Evolutionary conservation across 441 rosid species (phyloP).

Genomic region (Manihot esculenta): DNA sequence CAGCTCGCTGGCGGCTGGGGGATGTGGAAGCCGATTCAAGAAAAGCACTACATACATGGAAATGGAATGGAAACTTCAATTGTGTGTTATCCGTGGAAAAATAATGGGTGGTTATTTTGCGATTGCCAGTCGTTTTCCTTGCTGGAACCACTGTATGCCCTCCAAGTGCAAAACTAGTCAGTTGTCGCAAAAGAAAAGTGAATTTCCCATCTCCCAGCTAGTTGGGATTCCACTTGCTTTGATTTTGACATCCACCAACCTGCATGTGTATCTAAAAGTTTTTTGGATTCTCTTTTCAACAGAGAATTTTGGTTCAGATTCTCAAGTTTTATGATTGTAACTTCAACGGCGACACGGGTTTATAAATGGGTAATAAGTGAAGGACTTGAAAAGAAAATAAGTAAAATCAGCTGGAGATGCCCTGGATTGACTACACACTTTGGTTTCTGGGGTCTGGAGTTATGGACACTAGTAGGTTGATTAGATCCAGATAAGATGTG

Average conservation of each 20-base stretch:
- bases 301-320: background rate
- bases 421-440: background rate
- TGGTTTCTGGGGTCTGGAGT: background rate
- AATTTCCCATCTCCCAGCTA: background rate
- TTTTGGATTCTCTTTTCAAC: background rate
- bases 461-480: background rate
- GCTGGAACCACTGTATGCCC: background rate
- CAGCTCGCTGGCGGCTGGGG: background rate
- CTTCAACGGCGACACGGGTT: too few species aligned
- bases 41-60: background rate
- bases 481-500: background rate
- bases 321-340: background rate
- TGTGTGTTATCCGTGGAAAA: background rate
- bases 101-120: constrained; percentile 5
- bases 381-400: too few species aligned
- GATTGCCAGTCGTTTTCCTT: constrained; percentile 12
- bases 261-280: too few species aligned
- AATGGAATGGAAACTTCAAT: constrained; percentile 1
- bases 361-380: too few species aligned
- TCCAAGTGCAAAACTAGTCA: too few species aligned
- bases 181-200: background rate
- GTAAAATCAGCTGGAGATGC: background rate
- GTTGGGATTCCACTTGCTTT: constrained; percentile 12
- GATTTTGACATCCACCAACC: constrained; percentile 14
- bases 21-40: background rate